Percentiles rank a stretch among this genome's conserved stretches.
phyloP scores from a whole-genome alignment of 2,329 filamentous ascomycete species.

The Pseudocercospora fijiensis region DNA sequence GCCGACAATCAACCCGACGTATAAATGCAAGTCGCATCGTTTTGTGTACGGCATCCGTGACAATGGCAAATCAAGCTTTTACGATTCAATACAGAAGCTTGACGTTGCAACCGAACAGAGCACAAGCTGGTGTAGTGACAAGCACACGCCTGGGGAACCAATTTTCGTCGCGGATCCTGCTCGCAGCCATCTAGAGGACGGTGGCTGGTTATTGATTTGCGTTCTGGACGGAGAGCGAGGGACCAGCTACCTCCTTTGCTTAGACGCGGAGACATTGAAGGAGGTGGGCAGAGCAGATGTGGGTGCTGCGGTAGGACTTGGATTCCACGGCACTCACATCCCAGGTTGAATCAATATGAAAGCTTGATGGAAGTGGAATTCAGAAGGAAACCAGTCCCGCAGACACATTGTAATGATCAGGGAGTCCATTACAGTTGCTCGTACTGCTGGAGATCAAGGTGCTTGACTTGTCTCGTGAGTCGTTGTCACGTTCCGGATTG shows the following conservation, averaged over 20 bases:
- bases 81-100: slow-evolving; percentile 65
- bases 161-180: slow-evolving; percentile 62
- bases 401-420: neutral
- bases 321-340: slow-evolving; percentile 47
- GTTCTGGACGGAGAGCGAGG: slow-evolving; percentile 61
- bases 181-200: slow-evolving; percentile 55
- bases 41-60: slow-evolving; percentile 61
- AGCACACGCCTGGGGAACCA: slow-evolving; percentile 67
- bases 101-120: slow-evolving; percentile 57
- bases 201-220: slow-evolving; percentile 61
- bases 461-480: neutral
- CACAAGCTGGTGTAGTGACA: slow-evolving; percentile 58
- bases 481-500: neutral
- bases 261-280: slow-evolving; percentile 62
- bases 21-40: slow-evolving; percentile 54
- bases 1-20: slow-evolving; percentile 63
- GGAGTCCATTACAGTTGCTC: neutral
- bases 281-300: slow-evolving; percentile 66
- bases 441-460: neutral
- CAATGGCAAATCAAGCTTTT: slow-evolving; percentile 59
- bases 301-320: slow-evolving; percentile 59
- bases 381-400: neutral
- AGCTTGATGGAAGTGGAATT: neutral
- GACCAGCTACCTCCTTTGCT: slow-evolving; percentile 64
- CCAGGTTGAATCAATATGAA: neutral